Evolutionary conservation across 108 stramenopile genomes (phyloP), one percentile per base, ranked within the genome.

Genomic region (Aurantiochytrium sp.): DNA sequence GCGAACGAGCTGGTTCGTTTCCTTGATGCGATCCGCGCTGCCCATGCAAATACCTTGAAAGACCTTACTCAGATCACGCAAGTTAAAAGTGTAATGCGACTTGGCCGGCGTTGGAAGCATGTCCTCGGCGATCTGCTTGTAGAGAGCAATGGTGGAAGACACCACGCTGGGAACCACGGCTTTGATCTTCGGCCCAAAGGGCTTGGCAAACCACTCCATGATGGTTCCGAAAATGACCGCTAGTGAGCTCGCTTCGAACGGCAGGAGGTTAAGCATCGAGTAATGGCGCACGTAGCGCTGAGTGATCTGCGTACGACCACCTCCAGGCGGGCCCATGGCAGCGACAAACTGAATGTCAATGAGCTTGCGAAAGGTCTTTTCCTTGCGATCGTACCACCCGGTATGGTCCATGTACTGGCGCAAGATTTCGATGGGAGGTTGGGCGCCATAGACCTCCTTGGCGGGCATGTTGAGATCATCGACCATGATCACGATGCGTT

Each of bases 401-500:
- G 58, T 87, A 88, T 95, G 94, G 88, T 95, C 95, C 93, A 95
- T 95, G 92, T 91, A 94, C 90, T 95, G 95, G 19, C 95, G 87
- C 58, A 95, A 88, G 18, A 95, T 91, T 87, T 95, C 95, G 35
- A 95, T 95, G 12, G 95, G 94, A 14, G 95, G 95, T 90, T 95
- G 95, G 42, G 95, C 95, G 28, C 95, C 95, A 69, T 94, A 95
- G 71, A 90, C 92, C 87, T 95, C 95, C 92, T 94, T 93, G 51
- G 95, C 94, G n/a, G 95, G 95, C 95, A 95, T 95, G 90, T 95
- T 95, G 58, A 95, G 91, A 60, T 95, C 95, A 71, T 95, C 95
- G 44, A 95, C 94, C 72, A 95, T 94, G 29, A 95, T 83, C 51
- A 95, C 72, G 60, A 91, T 88, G 5, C 58, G 93, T 44, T 87